Evolutionary conservation across 108 stramenopile species (phyloP), one percentile per base, ranked within the genome.

Genomic region (Conticribra weissflogii): DNA sequence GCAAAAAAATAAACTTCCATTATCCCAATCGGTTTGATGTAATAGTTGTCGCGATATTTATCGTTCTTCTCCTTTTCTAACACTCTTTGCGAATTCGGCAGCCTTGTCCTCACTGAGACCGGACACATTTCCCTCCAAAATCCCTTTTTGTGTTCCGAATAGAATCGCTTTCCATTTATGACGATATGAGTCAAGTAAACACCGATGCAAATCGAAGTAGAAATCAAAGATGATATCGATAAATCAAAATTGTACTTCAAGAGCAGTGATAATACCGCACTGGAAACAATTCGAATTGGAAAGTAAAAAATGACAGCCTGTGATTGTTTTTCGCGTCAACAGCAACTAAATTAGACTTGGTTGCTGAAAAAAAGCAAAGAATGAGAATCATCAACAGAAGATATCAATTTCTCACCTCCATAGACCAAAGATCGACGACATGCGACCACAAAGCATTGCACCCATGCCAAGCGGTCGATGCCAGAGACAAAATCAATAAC

Each of bases 381-480:
- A 30, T 2, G 29, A 30, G 32, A 57, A 57, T 32, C 1, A 18
- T 0, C 9, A 4, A 4, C 3, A 22, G 32, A 1, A 23, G 27
- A 2, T 29, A n/a, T 57, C 1, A n/a, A 2, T 8, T 1, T 29
- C 59, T 45, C 22, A 60, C 59, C 23, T 79, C 78, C 78, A 79
- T 79, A 19, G 78, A 79, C 78, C 78, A 79, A 27, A 79, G 34
- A 52, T 79, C 78, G 22, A 68, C 49, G 34, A 45, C 33, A 61
- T 79, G 78, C 15, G 57, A 51, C 67, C 66, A 69, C 54, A 56
- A 22, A 2, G 66, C 66, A 53, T 79, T 79, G 25, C 67, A 74
- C 17, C 62, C 66, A 50, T 79, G 78, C 78, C 78, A 79, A 18
- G 67, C 17, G 18, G 66, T 79, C 17, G 78, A 79, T 3, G 63